A percentile compares a stretch with the other conserved stretches of the same genome.
Conservation (phyloP, 345 rosid genomes). For the Citrus sp. region DNA sequence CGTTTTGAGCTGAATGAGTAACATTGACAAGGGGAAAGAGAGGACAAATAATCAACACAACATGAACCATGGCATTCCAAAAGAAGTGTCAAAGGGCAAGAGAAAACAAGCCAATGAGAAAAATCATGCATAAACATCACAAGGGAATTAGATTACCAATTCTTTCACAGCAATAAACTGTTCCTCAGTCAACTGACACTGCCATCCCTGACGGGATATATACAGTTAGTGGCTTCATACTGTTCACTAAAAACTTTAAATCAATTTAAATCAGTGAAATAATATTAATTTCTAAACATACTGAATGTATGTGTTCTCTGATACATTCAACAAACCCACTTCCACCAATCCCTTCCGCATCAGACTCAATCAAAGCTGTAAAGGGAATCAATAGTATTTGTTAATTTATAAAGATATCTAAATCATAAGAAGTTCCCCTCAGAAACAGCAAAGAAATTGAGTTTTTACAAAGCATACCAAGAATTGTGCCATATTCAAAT, state of each 20-base stretch:
- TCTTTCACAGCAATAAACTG: slow-evolving; percentile 99
- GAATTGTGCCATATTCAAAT: slow-evolving; percentile 95
- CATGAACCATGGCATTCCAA: not conserved
- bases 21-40: not conserved
- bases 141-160: slow-evolving; percentile 51
- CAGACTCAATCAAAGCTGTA: slow-evolving; percentile 98
- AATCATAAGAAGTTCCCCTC: slow-evolving; percentile 12
- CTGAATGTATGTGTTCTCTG: slow-evolving; percentile 92
- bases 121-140: not conserved
- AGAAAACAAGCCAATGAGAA: not conserved
- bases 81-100: not conserved
- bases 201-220: slow-evolving; percentile 71
- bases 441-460: slow-evolving; percentile 7
- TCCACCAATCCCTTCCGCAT: slow-evolving; percentile 99
- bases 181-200: slow-evolving; percentile 79
- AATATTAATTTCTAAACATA: slow-evolving; percentile 32
- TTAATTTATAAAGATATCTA: slow-evolving; percentile 13
- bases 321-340: slow-evolving; percentile 98
- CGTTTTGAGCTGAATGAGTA: slow-evolving; percentile 74
- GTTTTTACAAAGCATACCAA: slow-evolving; percentile 50
- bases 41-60: slow-evolving; percentile 2
- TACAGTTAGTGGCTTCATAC: slow-evolving; percentile 29
- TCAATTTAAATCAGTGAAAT: slow-evolving; percentile 13
- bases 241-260: slow-evolving; percentile 12
- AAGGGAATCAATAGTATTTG: slow-evolving; percentile 16